Evolutionary conservation across 352 stramenopile species (phyloP), one percentile per base, ranked within the genome.

Genomic region (Paralagenidium karlingii): DNA sequence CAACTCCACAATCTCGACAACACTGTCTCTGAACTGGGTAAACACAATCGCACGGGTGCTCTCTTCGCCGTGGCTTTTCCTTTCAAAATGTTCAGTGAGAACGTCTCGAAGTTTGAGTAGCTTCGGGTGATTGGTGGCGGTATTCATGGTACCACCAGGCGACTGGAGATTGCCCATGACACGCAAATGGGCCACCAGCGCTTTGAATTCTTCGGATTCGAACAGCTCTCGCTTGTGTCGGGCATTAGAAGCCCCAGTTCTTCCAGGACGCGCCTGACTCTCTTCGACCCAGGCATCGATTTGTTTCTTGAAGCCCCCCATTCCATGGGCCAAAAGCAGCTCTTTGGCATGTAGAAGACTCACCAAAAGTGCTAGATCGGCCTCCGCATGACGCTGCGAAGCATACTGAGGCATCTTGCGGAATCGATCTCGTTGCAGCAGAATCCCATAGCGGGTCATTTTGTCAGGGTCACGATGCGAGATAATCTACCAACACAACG

Each of bases 1-100:
- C 16, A 94, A 51, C 5, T 51, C 53, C 2, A 97, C 80, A 45
- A 99, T 98, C 50, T 97, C 92, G 5, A 57, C 63, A 1, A 99
- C 94, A 42, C 80, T 97, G 29, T 84, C 81, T 45, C 96, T 77
- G 53, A 91, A 97, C 47, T 99, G 88, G 6, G 93, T 96, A 57
- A 99, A 99, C 3, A 99, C 91, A 44, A 99, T 99, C 4, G 82
- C 94, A 9, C 94, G 65, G 5, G 94, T 98, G 26, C 71, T 95
- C 25, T 69, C 86, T 20, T 61, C 49, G 0, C 60, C 74, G 53
- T 94, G 75, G 3, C 16, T 36, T n/a, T n/a, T n/a, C 11, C 78
- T 68, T 24, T 80, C 51, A 40, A 94, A 90, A 34, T 94, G 77
- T 27, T 95, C 78, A n/a, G 84, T 55, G 8, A 94, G 53, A 15